Evolutionary conservation across 2,329 filamentous ascomycete species (phyloP), one percentile per base, ranked within the genome.

Genomic region (Colletotrichum chrysophilum): DNA sequence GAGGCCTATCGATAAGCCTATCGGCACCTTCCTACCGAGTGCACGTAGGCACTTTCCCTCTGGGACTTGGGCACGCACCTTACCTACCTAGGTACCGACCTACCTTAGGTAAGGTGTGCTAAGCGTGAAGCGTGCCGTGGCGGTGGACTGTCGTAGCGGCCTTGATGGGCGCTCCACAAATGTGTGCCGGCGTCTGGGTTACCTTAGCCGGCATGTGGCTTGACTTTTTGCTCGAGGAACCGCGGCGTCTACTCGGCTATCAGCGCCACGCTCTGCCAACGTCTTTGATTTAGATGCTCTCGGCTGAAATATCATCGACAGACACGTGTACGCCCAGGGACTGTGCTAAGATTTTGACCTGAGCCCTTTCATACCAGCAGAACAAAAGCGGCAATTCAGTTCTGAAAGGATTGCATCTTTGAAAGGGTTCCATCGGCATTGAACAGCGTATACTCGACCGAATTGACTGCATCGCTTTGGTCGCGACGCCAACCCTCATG

Each of bases 401-500:
- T 52, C 9, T 36, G 28, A 16, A 36, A 30, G 30, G 18, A 5
- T 34, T n/a, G 8, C 58, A 24, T 34, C 58, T 52, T 16, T 62
- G 18, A 16, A 36, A 30, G 30, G 28, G 5, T 34, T n/a, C 21
- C 58, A 36, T 34, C 58, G 30, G n/a, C 36, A 26, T 52, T n/a
- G 36, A 28, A 61, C 30, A 55, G n/a, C 43, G 34, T 48, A 13
- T 48, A 28, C 16, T 71, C n/a, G 61, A 24, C 67, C 13, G 30
- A 30, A 21, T 36, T 36, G 43, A 75, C 56, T 70, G 24, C 55
- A 48, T 34, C 62, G 55, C 32, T 30, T 58, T 52, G 48, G 73
- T 64, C 73, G 77, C 76, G 72, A 68, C 78, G 30, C 76, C 78
- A 74, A 67, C 77, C 48, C 61, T 67, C 72, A 74, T 76, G 73